phyloP scores from a whole-genome alignment of 345 rosid genomes.

The Hirschfeldia incana region DNA sequence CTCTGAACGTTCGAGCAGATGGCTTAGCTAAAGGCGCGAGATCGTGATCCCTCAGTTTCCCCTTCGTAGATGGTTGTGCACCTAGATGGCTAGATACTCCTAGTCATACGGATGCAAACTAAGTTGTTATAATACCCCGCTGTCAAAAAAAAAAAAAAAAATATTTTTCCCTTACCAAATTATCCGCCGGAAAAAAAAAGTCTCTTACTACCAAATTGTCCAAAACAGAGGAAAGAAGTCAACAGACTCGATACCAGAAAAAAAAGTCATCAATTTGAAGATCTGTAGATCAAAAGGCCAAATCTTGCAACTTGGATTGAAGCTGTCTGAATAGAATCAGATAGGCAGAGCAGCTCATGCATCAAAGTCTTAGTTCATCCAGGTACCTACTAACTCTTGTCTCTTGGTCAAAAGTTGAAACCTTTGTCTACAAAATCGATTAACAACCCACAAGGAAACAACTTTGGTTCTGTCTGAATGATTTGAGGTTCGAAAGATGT shows the following conservation, averaged over 20 bases:
- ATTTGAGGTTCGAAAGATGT: slow-evolving; percentile 42
- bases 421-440: slow-evolving; percentile 8
- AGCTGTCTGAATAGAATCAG: not conserved
- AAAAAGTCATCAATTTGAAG: not conserved
- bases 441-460: not conserved
- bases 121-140: too few relatives aligned
- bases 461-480: slow-evolving; percentile 19
- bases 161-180: not conserved
- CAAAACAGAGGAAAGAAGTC: not conserved
- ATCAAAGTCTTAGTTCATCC: slow-evolving; percentile 7
- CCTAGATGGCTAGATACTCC: too few relatives aligned
- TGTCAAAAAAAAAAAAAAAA: too few relatives aligned
- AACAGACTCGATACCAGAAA: too few relatives aligned
- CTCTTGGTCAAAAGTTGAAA: slow-evolving; percentile 21
- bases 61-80: too few relatives aligned
- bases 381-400: slow-evolving; percentile 21
- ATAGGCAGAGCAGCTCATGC: not conserved
- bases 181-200: not conserved
- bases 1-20: too few relatives aligned
- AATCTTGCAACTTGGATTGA: slow-evolving; percentile 12
- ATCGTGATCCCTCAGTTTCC: too few relatives aligned
- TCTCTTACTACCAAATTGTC: not conserved
- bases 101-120: too few relatives aligned
- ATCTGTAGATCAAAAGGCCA: slow-evolving; percentile 11
- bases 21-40: too few relatives aligned